Percentiles rank a stretch among this genome's conserved stretches.
Evolutionary conservation across 1,284 basidiomycete species (phyloP).

Genomic region (Trichosporon ovoides): DNA sequence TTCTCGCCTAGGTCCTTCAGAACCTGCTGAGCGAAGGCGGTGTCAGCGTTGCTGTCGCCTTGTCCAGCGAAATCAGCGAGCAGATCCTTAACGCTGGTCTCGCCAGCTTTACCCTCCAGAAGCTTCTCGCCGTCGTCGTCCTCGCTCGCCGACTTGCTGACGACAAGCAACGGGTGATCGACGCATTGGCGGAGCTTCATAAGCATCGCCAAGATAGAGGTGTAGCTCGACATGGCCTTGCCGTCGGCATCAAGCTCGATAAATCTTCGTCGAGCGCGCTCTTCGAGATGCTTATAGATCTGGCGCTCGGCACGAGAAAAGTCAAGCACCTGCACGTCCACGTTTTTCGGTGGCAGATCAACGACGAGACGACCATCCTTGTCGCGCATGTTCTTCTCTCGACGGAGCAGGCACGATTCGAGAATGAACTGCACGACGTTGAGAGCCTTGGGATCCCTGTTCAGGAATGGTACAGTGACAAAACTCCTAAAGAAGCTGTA

Average conservation of each 20-base stretch:
- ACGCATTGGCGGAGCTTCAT: slow-evolving; percentile 87
- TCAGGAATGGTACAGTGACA: slow-evolving; percentile 80
- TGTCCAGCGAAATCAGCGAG: slow-evolving; percentile 58
- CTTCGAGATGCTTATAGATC: slow-evolving; percentile 60
- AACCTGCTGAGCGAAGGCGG: slow-evolving; percentile 60
- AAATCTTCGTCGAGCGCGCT: slow-evolving; percentile 53
- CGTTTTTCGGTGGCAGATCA: slow-evolving; percentile 78
- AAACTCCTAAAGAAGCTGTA: slow-evolving; percentile 84
- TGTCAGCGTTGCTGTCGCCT: slow-evolving; percentile 34
- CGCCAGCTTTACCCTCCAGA: slow-evolving; percentile 49
- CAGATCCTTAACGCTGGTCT: slow-evolving; percentile 58
- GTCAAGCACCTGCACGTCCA: slow-evolving; percentile 63
- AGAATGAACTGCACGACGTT: slow-evolving; percentile 90
- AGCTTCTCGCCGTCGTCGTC: slow-evolving; percentile 51
- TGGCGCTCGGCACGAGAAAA: slow-evolving; percentile 71
- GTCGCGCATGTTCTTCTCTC: slow-evolving; percentile 93
- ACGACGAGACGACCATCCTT: slow-evolving; percentile 82
- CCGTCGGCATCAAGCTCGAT: slow-evolving; percentile 71
- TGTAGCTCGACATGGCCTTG: slow-evolving; percentile 75
- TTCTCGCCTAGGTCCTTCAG: slow-evolving; percentile 56
- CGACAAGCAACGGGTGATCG: slow-evolving; percentile 72
- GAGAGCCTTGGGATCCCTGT: slow-evolving; percentile 79
- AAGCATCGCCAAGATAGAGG: slow-evolving; percentile 82
- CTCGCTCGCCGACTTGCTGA: slow-evolving; percentile 51
- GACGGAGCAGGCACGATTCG: slow-evolving; percentile 78